Conservation (phyloP, 2,329 filamentous ascomycete species). For the Paraconiothyrium brasiliense region DNA sequence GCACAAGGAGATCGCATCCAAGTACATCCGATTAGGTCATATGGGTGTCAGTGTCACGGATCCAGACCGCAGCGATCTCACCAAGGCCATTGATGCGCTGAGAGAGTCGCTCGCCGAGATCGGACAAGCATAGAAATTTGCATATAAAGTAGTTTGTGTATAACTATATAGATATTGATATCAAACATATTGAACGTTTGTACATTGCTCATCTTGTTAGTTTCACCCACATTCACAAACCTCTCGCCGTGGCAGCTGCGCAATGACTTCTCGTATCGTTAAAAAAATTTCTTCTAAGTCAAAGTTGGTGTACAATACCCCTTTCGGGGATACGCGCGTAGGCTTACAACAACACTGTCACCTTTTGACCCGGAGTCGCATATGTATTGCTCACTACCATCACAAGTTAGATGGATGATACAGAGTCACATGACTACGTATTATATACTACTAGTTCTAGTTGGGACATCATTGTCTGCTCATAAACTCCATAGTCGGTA, state of each 20-base stretch:
- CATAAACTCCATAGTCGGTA: no score
- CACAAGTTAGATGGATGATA: no score
- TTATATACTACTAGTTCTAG: no score
- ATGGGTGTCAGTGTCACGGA: constrained; percentile 97
- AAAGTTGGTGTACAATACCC: background rate
- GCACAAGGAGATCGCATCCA: constrained; percentile 92
- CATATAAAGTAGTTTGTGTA: constrained; percentile 6
- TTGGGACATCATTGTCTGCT: no score
- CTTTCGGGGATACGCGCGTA: background rate
- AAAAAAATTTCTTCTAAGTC: background rate
- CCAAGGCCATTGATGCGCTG: constrained; percentile 82
- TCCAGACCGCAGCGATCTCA: constrained; percentile 79
- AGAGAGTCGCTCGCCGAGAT: constrained; percentile 78
- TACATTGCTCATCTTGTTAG: background rate
- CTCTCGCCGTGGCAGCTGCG: no score
- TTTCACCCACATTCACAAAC: background rate
- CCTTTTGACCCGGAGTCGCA: no score
- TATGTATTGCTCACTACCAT: no score
- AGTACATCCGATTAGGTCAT: constrained; percentile 95
- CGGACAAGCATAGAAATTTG: constrained; percentile 60
- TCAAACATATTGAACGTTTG: background rate
- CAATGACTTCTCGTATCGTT: background rate
- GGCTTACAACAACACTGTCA: background rate
- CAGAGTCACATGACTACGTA: no score
- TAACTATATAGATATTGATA: constrained; percentile 6